These are phyloP conservation scores for Dryadomyces quercus-mongolicae DNA, from an alignment of 2,329 filamentous ascomycete species.

Conservation along the genomic window DNA sequence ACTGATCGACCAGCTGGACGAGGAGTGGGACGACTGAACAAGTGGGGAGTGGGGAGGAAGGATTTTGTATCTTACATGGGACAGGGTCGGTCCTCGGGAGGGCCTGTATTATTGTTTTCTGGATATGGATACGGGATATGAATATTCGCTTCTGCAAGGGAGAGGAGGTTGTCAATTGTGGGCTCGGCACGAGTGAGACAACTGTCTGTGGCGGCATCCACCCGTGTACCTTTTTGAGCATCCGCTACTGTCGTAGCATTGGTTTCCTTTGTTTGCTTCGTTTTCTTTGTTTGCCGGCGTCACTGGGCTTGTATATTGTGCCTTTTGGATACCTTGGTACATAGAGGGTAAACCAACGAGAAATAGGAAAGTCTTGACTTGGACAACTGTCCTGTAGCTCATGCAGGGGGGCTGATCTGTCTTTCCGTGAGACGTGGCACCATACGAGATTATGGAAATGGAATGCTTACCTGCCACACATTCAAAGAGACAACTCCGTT, in stretches of 20 bases:
- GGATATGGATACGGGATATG: neutral
- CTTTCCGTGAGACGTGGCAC: neutral
- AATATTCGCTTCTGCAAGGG: neutral
- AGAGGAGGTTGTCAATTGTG: too few species aligned
- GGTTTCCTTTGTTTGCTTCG: neutral
- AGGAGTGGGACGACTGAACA: constrained; percentile 80
- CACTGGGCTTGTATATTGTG: neutral
- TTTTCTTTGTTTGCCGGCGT: neutral
- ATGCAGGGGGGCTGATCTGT: neutral
- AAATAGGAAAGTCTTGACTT: neutral
- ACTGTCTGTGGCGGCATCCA: neutral
- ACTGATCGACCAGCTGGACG: constrained; percentile 89
- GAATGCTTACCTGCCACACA: constrained; percentile 11
- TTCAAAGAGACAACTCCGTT: constrained; percentile 7
- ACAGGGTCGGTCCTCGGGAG: neutral
- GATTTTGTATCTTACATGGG: neutral
- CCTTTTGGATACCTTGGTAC: neutral
- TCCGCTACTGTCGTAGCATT: neutral
- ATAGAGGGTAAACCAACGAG: neutral
- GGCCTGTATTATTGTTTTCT: neutral
- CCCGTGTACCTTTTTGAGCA: neutral
- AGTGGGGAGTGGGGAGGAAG: neutral
- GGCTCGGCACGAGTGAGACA: neutral
- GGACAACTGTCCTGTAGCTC: neutral
- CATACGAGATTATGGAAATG: neutral